Evolutionary conservation across 345 rosid species (phyloP).

Genomic region (Camelina sativa): DNA sequence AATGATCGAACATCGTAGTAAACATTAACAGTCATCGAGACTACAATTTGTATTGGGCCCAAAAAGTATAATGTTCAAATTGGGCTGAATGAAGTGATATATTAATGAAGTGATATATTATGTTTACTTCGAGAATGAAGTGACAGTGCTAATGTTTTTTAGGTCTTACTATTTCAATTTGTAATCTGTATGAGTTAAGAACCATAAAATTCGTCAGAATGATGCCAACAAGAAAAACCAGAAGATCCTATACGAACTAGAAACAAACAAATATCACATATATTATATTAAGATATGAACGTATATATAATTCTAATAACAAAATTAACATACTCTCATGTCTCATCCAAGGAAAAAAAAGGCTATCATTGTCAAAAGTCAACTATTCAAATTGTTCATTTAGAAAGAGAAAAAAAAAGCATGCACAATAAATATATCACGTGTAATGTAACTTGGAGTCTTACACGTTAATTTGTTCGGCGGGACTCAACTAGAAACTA

Average conservation of each 20-base stretch:
- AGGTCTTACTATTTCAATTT: not conserved
- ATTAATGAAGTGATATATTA: no score
- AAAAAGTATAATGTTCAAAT: no score
- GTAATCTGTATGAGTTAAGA: not conserved
- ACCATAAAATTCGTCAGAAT: not conserved
- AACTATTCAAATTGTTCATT: constrained; percentile 17
- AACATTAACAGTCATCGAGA: no score
- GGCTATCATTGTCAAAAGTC: not conserved
- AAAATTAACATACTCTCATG: not conserved
- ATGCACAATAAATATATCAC: not conserved
- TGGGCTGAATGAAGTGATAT: no score
- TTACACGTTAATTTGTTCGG: constrained; percentile 7
- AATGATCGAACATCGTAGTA: no score
- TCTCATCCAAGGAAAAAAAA: not conserved
- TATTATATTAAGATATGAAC: constrained; percentile 1
- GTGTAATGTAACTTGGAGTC: not conserved
- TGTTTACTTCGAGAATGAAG: not conserved
- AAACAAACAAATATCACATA: constrained; percentile 19
- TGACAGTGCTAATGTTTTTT: not conserved
- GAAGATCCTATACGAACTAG: constrained; percentile 5
- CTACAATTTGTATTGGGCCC: no score
- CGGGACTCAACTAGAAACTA: constrained; percentile 22
- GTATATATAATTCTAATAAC: not conserved
- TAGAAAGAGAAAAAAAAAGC: not conserved
- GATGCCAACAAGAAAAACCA: not conserved